phyloP scores from a whole-genome alignment of 140 eudicot species.

The Flaveria floridana region DNA sequence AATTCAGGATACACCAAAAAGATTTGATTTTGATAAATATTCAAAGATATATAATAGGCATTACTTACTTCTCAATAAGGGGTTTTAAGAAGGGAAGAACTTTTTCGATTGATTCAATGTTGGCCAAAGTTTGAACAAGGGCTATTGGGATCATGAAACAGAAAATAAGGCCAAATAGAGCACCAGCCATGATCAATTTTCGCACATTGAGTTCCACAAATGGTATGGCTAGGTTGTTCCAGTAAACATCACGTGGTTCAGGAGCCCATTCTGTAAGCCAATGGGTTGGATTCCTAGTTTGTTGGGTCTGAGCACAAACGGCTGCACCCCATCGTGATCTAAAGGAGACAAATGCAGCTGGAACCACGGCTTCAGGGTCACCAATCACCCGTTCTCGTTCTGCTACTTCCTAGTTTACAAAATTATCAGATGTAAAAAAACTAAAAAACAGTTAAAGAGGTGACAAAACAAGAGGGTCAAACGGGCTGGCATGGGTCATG shows the following conservation, averaged over 20 bases:
- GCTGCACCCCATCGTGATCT: constrained; percentile 98
- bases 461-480: neutral
- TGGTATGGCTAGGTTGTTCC: constrained; percentile 91
- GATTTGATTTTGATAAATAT: neutral
- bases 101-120: constrained; percentile 76
- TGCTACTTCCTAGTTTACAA: constrained; percentile 50
- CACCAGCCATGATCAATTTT: constrained; percentile 64
- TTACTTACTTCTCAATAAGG: constrained; percentile 58
- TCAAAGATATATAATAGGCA: neutral
- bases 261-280: constrained; percentile 99
- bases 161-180: constrained; percentile 74
- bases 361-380: constrained; percentile 86
- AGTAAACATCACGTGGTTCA: constrained; percentile 91
- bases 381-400: constrained; percentile 75
- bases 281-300: constrained; percentile 71
- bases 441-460: neutral
- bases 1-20: constrained; percentile 22
- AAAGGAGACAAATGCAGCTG: constrained; percentile 95
- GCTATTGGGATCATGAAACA: constrained; percentile 89
- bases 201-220: constrained; percentile 74
- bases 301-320: constrained; percentile 95
- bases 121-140: constrained; percentile 89
- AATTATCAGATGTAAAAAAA: constrained; percentile 7
- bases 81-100: constrained; percentile 79
- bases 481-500: constrained; percentile 7